Evolutionary conservation across 495 filamentous ascomycete species (phyloP).

Genomic region (Penicillium arizonense): DNA sequence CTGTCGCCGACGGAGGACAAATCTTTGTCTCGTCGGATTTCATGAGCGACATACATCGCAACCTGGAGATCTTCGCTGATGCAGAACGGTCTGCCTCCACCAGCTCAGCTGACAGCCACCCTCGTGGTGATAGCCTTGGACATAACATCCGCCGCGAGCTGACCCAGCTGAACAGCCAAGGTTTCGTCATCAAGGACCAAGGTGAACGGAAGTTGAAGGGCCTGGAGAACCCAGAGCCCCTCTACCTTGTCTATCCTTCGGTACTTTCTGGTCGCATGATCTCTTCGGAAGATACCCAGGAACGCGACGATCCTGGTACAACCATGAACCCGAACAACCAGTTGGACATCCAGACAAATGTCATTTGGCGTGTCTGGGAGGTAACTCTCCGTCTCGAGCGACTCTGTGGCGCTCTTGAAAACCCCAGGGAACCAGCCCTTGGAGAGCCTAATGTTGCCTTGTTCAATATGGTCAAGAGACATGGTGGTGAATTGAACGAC

Average conservation of each 20-base stretch:
- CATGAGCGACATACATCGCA: slow-evolving; percentile 90
- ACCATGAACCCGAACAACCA: slow-evolving; percentile 53
- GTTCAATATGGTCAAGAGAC: slow-evolving; percentile 76
- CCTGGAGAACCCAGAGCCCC: slow-evolving; percentile 92
- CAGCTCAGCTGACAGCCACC: slow-evolving; percentile 72
- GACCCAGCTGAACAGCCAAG: slow-evolving; percentile 81
- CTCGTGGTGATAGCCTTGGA: slow-evolving; percentile 46
- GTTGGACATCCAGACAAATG: slow-evolving; percentile 70
- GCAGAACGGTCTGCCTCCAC: slow-evolving; percentile 65
- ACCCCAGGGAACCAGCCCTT: slow-evolving; percentile 52
- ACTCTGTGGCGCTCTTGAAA: slow-evolving; percentile 83
- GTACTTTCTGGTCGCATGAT: slow-evolving; percentile 76
- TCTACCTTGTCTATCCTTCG: slow-evolving; percentile 92
- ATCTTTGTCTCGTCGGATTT: slow-evolving; percentile 96
- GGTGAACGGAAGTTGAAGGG: slow-evolving; percentile 93
- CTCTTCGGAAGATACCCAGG: slow-evolving; percentile 50
- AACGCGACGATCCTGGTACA: slow-evolving; percentile 33
- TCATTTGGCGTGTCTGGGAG: slow-evolving; percentile 88
- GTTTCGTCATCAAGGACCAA: slow-evolving; percentile 95
- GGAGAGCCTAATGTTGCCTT: slow-evolving; percentile 77
- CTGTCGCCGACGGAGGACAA: slow-evolving; percentile 94
- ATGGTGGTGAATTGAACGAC: slow-evolving; percentile 85
- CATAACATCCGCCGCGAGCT: slow-evolving; percentile 83
- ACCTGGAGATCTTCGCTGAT: slow-evolving; percentile 81
- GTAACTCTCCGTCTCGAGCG: slow-evolving; percentile 87